Evolutionary conservation across 129 eudicot genomes (phyloP).

Genomic region (Flaveria robusta): DNA sequence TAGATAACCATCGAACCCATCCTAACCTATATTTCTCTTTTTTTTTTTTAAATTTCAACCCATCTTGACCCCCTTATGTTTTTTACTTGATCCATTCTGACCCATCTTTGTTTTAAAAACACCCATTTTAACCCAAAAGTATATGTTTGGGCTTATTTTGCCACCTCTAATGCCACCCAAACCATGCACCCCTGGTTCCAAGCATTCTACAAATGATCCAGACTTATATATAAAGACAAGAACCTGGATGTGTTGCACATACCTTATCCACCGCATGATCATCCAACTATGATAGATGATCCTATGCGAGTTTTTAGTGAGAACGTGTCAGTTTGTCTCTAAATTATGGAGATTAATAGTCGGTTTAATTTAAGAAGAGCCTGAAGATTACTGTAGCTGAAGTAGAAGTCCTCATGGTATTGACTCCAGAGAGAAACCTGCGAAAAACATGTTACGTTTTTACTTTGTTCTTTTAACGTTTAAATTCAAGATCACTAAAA

Average conservation of each 20-base stretch:
- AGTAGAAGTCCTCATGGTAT: not conserved
- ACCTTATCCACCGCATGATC: slow-evolving; percentile 11
- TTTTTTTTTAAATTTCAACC: too few species aligned
- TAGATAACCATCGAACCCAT: too few species aligned
- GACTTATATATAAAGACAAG: not conserved
- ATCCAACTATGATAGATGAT: not conserved
- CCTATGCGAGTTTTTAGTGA: not conserved
- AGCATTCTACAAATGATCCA: not conserved
- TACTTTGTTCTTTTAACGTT: not conserved
- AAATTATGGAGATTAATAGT: too few species aligned
- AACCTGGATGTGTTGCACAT: not conserved
- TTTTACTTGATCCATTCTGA: too few species aligned
- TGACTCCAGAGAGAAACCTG: slow-evolving; percentile 33
- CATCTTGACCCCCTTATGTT: too few species aligned
- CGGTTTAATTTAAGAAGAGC: not conserved
- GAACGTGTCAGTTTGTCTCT: not conserved
- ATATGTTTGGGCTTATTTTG: too few species aligned
- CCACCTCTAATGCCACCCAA: not conserved
- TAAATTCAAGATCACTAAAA: not conserved
- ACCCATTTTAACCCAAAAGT: too few species aligned
- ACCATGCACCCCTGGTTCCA: not conserved
- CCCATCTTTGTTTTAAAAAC: too few species aligned
- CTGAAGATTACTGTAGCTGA: not conserved
- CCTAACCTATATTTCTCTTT: too few species aligned
- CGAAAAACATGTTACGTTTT: slow-evolving; percentile 31